Conservation (phyloP, 306 rosid genomes). For the Lathyrus oleraceus region DNA sequence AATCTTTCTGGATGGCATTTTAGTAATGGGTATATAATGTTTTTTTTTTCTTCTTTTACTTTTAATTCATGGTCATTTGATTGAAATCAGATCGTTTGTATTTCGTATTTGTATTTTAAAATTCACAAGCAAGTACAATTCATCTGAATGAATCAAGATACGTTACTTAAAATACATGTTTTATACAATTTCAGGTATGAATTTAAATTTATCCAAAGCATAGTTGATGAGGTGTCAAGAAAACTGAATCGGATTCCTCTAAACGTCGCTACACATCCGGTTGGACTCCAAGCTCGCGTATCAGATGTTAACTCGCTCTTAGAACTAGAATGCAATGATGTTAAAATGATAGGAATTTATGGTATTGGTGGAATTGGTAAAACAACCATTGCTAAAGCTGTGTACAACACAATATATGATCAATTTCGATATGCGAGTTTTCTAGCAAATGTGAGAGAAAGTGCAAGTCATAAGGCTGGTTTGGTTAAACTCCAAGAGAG, state of each 20-base stretch:
- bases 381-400: slow-evolving; percentile 41
- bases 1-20: slow-evolving; percentile 45
- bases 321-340: slow-evolving; percentile 29
- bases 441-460: slow-evolving; percentile 37
- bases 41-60: background rate
- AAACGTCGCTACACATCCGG: slow-evolving; percentile 37
- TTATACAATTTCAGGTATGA: slow-evolving; percentile 38
- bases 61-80: background rate
- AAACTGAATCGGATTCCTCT: slow-evolving; percentile 33
- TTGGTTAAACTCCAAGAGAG: slow-evolving; percentile 37
- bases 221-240: slow-evolving; percentile 36
- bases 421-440: slow-evolving; percentile 34
- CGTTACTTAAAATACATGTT: background rate
- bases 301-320: slow-evolving; percentile 37
- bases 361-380: slow-evolving; percentile 44
- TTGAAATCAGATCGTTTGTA: too few relatives aligned
- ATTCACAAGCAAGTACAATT: too few relatives aligned
- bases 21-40: slow-evolving; percentile 20
- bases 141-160: background rate
- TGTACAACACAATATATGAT: slow-evolving; percentile 28
- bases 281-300: slow-evolving; percentile 39
- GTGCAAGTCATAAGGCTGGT: slow-evolving; percentile 25
- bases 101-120: too few relatives aligned
- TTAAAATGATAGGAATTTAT: slow-evolving; percentile 37
- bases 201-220: slow-evolving; percentile 38